A percentile compares a stretch with the other conserved stretches of the same genome.
Evolutionary conservation across 176 grass and related monocot genomes (phyloP).

Genomic region (Oryza coarctata): DNA sequence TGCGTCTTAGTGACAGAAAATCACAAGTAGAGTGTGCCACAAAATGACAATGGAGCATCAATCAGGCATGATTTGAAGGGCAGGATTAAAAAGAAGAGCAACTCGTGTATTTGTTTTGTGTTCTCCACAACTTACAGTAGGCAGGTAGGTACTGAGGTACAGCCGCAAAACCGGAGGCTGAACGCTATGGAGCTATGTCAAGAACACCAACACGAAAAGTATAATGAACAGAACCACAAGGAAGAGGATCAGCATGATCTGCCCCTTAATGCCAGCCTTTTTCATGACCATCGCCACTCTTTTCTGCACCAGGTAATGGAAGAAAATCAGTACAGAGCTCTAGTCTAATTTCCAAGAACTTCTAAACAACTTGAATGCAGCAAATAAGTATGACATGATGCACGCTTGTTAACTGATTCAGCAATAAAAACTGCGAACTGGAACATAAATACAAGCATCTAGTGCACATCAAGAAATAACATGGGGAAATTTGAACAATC

Average conservation of each 20-base stretch:
- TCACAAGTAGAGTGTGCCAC: not conserved
- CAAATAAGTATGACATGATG: not conserved
- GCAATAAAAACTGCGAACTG: not conserved
- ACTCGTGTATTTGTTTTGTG: not conserved
- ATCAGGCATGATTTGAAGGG: not conserved
- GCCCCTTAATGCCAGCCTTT: conserved; percentile 87
- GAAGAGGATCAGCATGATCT: conserved; percentile 82
- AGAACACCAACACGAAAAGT: conserved; percentile 87
- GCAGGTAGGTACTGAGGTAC: not conserved
- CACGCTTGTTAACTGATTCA: not conserved
- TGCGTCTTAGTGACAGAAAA: not conserved
- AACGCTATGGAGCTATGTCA: conserved; percentile 40
- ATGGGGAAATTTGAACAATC: not conserved
- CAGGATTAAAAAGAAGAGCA: not conserved
- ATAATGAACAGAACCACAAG: conserved; percentile 81
- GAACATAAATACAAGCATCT: not conserved
- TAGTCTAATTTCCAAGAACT: not conserved
- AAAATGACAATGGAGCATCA: not conserved
- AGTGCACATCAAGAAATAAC: not conserved
- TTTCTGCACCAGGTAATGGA: conserved; percentile 53
- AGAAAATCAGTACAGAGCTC: not conserved
- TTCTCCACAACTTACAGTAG: conserved; percentile 17
- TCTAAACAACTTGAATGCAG: not conserved
- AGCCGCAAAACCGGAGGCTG: not conserved
- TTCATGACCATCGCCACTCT: conserved; percentile 90